Evolutionary conservation across 1,284 basidiomycete species (phyloP), one percentile per base, ranked within the genome.

Genomic region (Athelia psychrophila): DNA sequence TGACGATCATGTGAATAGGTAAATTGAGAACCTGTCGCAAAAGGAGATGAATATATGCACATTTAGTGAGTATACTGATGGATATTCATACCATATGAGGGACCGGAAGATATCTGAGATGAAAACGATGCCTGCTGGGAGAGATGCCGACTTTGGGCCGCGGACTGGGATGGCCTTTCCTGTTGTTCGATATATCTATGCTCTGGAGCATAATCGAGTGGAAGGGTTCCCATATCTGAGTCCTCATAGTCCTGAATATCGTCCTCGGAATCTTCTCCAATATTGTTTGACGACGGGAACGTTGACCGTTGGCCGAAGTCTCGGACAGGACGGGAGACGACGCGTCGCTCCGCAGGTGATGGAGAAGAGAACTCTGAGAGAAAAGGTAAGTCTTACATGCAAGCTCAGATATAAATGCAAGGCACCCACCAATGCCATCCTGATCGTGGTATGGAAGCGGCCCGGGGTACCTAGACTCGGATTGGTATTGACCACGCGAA

Each of bases 391-490:
- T 33, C 52, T 54, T 35, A 33, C 35, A 27, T 30, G 27, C 42
- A 54, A 44, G 35, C 30, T 18, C 38, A 25, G 16, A 32, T 33
- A 51, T 22, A 50, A 30, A 54, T 66, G 78, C 79, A 82, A 78
- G 13, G 80, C 65, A 81, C 64, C 59, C 65, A 81, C 83, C 67
- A 56, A 70, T 70, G 33, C 72, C 68, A 36, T 72, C 70, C 20
- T 54, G 48, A 45, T 30, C 27, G 27, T 62, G 56, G 44, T 40
- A 30, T 4, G 44, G 9, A 23, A 23, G 12, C 9, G n/a, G 30
- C 8, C 24, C 42, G 33, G 16, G n/a, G 20, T 42, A 42, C n/a
- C 23, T n/a, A 20, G 25, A 23, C 5, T 24, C 20, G 23, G 9
- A 46, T 10, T 27, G 5, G n/a, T 23, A 9, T 46, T 46, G 10